Percentiles rank a stretch among this genome's conserved stretches.
These are phyloP conservation scores for Aspergillus flavus DNA, from an alignment of 2,329 filamentous ascomycete species.

Conservation along the genomic window DNA sequence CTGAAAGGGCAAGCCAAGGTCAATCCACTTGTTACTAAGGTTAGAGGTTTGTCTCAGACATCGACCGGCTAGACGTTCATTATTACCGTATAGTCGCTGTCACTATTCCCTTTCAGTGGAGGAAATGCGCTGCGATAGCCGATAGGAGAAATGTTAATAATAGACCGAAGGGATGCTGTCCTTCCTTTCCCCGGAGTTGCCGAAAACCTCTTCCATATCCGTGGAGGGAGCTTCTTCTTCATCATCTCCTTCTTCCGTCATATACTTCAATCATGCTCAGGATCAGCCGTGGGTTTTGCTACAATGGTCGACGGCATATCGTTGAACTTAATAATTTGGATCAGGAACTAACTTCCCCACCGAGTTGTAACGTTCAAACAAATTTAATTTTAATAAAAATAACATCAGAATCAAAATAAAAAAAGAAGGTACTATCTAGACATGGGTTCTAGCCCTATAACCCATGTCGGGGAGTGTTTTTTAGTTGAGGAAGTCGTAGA, in stretches of 20 bases:
- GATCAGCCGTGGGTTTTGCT: not conserved
- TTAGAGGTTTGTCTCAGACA: constrained; percentile 28
- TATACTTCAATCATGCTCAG: not conserved
- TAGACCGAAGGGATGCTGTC: not conserved
- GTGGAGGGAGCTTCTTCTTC: not conserved
- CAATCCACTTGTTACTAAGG: constrained; percentile 22
- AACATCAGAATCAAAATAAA: not conserved
- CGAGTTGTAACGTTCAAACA: not conserved
- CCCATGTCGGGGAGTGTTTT: too few relatives aligned
- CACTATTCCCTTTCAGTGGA: constrained; percentile 13
- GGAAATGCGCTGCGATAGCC: not conserved
- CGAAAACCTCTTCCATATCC: not conserved
- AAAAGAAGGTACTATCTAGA: too few relatives aligned
- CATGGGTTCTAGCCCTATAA: too few relatives aligned
- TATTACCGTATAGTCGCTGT: constrained; percentile 13
- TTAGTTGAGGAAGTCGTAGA: not conserved
- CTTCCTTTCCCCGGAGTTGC: not conserved
- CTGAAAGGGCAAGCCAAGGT: constrained; percentile 13
- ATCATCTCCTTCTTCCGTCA: not conserved
- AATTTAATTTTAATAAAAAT: not conserved
- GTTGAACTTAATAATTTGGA: not conserved
- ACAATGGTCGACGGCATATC: not conserved
- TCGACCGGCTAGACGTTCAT: constrained; percentile 9
- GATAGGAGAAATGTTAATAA: not conserved
- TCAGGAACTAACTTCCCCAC: not conserved